Conservation (phyloP, 108 stramenopile genomes). For the Discostella pseudostelligera region DNA sequence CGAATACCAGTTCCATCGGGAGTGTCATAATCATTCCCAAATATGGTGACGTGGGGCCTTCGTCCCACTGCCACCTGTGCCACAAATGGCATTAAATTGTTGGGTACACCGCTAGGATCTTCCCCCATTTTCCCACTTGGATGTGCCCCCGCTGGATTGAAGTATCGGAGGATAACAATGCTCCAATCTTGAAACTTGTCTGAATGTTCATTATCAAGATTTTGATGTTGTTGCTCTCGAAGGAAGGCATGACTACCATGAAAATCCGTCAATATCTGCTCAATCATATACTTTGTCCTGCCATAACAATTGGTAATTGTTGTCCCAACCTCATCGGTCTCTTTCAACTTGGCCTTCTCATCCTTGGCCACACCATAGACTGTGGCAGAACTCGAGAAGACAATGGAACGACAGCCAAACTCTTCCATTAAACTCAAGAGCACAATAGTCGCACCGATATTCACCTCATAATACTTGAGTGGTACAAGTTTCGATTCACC, state of each 20-base stretch:
- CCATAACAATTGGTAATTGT: constrained; percentile 99
- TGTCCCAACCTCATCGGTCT: constrained; percentile 90
- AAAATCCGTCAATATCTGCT: constrained; percentile 95
- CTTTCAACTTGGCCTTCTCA: constrained; percentile 73
- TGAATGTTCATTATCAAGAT: background rate
- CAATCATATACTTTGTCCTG: constrained; percentile 98
- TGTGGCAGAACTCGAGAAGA: constrained; percentile 96
- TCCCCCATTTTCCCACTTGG: constrained; percentile 96
- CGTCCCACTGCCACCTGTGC: constrained; percentile 97
- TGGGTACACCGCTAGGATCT: constrained; percentile 96
- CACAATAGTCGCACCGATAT: constrained; percentile 83
- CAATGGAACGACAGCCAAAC: constrained; percentile 81
- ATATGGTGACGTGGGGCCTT: constrained; percentile 91
- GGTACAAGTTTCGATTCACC: constrained; percentile 93
- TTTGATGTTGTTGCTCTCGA: background rate
- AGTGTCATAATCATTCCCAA: constrained; percentile 95
- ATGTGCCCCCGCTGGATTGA: constrained; percentile 99
- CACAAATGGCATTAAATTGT: constrained; percentile 99
- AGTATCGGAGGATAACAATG: constrained; percentile 93
- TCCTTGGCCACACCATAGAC: constrained; percentile 92
- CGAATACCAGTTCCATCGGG: constrained; percentile 97
- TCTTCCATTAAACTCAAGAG: constrained; percentile 90
- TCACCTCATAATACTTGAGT: constrained; percentile 92
- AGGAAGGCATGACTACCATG: constrained; percentile 59
- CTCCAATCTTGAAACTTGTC: constrained; percentile 57